These are phyloP conservation scores for Candida smagusa DNA, from an alignment of 1,139 yeast genomes.

Conservation along the genomic window DNA sequence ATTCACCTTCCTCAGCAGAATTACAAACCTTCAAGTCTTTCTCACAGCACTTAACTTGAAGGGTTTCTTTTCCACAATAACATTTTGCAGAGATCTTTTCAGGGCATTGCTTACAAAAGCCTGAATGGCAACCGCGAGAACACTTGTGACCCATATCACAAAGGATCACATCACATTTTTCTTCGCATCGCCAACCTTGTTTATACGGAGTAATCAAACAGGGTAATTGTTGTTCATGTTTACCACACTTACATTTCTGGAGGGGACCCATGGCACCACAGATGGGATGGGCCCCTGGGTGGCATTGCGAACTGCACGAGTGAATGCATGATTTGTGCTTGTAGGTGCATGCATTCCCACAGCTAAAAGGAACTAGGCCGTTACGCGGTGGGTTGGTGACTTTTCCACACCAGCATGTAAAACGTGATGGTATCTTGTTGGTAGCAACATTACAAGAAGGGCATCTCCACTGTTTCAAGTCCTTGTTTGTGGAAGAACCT, in stretches of 20 bases:
- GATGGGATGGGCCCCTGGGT: conserved; percentile 83
- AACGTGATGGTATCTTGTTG: conserved; percentile 51
- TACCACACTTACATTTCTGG: conserved; percentile 75
- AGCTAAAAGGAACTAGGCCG: conserved; percentile 67
- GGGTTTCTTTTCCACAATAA: conserved; percentile 66
- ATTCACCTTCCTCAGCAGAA: conserved; percentile 18
- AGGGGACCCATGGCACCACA: conserved; percentile 79
- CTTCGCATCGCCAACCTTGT: conserved; percentile 67
- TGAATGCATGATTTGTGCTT: conserved; percentile 64
- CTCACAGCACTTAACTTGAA: conserved; percentile 49
- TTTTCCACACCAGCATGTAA: conserved; percentile 92
- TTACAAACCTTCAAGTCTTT: conserved; percentile 30
- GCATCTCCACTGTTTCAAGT: conserved; percentile 69
- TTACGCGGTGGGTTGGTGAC: conserved; percentile 62
- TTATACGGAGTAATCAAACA: conserved; percentile 69
- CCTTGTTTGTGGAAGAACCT: conserved; percentile 61
- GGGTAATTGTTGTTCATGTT: conserved; percentile 60
- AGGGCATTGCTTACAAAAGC: conserved; percentile 74
- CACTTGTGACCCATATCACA: conserved; percentile 67
- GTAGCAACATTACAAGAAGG: conserved; percentile 74
- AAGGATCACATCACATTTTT: conserved; percentile 50
- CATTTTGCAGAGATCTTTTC: conserved; percentile 45
- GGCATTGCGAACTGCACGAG: conserved; percentile 73
- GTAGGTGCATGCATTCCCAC: conserved; percentile 78
- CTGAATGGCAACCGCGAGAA: conserved; percentile 56